Evolutionary conservation across 2,329 filamentous ascomycete species (phyloP).

Genomic region (Atkinsonella hypoxylon): DNA sequence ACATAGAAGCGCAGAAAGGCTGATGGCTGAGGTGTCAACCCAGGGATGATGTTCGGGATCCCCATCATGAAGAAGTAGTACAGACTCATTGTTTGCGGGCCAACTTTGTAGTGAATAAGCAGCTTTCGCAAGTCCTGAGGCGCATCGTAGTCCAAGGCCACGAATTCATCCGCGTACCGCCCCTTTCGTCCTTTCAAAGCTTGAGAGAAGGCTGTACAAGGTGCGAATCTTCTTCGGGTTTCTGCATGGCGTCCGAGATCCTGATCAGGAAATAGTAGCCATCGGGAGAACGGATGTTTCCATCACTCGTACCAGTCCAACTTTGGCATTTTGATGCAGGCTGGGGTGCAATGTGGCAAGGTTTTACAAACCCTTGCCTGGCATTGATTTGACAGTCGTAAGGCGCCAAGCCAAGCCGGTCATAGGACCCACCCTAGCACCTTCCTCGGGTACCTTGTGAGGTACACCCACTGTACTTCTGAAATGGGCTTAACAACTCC

Average conservation of each 20-base stretch:
- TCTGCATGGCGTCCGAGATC: constrained; percentile 21
- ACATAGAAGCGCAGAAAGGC: constrained; percentile 31
- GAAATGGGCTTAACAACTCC: too few species aligned
- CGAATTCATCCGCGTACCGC: constrained; percentile 1
- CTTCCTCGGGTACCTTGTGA: too few species aligned
- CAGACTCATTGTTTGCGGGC: constrained; percentile 5
- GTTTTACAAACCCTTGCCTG: too few species aligned
- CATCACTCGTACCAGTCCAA: constrained; percentile 17
- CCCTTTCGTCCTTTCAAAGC: constrained; percentile 9
- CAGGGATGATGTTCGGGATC: constrained; percentile 25
- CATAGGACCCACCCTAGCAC: too few species aligned
- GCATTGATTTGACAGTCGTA: too few species aligned
- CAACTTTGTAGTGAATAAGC: not conserved
- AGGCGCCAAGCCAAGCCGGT: too few species aligned
- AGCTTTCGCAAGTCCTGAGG: not conserved
- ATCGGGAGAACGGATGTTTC: constrained; percentile 12
- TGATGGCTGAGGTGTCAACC: constrained; percentile 36
- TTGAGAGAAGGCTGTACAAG: constrained; percentile 33
- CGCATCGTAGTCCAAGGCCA: not conserved
- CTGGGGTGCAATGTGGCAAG: constrained; percentile 1
- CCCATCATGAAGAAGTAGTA: constrained; percentile 9
- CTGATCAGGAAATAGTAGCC: constrained; percentile 20
- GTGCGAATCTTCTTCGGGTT: constrained; percentile 26
- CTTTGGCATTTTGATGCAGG: constrained; percentile 19
- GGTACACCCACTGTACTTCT: too few species aligned